A percentile compares a stretch with the other conserved stretches of the same genome.
phyloP scores from a whole-genome alignment of 345 rosid species.

The Citrus trifoliata region DNA sequence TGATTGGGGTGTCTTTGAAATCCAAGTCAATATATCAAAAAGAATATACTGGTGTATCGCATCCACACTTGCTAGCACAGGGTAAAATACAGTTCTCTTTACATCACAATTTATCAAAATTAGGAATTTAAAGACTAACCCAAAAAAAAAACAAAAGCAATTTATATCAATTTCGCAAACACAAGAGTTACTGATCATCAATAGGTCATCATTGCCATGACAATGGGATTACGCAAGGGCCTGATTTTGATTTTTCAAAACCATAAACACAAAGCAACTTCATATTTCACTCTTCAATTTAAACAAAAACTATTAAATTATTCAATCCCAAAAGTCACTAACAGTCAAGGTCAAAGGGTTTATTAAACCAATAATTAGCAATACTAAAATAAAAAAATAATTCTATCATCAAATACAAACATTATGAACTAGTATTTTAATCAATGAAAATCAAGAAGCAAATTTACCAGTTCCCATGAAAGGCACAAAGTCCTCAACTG shows the following conservation, averaged over 20 bases:
- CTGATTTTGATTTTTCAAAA: neutral
- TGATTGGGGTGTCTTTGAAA: neutral
- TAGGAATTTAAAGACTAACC: neutral
- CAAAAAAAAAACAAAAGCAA: too few relatives aligned
- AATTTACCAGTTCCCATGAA: constrained; percentile 82
- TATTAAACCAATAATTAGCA: neutral
- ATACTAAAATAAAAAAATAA: neutral
- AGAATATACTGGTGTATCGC: neutral
- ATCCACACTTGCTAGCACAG: neutral
- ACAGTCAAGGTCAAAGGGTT: neutral
- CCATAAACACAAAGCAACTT: neutral
- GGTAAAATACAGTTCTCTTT: neutral
- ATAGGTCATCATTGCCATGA: neutral
- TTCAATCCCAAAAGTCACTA: neutral
- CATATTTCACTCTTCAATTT: neutral
- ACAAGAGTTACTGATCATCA: neutral
- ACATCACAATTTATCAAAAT: neutral
- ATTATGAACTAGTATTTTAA: neutral
- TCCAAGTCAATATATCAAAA: neutral
- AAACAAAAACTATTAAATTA: neutral
- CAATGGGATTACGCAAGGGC: neutral
- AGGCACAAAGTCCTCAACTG: constrained; percentile 79
- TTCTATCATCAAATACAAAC: neutral
- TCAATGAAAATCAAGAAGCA: neutral
- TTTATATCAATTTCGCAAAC: neutral